Base-by-base conservation (phyloP, 2,329 filamentous ascomycete genomes). In the Blastomyces emzantsi region DNA sequence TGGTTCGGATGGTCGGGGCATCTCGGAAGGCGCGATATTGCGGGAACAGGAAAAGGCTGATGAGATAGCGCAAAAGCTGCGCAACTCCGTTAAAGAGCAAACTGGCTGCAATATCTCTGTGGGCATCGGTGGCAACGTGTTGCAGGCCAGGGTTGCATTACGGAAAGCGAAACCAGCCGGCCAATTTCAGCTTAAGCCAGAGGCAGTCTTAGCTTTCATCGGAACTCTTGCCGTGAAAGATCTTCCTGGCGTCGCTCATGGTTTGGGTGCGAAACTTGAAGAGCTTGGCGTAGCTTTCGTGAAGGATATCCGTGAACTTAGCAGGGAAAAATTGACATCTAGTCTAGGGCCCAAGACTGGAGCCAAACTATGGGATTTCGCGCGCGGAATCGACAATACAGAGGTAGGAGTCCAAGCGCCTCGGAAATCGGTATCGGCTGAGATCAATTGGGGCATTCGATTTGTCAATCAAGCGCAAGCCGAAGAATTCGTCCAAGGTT, bases 381-480 rank as follows among this genome's bases (percentile, higher is more conserved):
- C 93, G 28, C 85, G 91, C 6, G 94, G 94, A 2, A 90, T 97
- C 59, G 94, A 99, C 75, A 83, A 82, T 60, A 82, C 86, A 1
- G 91, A 96, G 74, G 90, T 97, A 6, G 93, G 92, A 41, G 89
- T 93, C 64, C 89, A 95, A 71, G 85, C 88, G 0, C 81, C 90
- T 19, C 87, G 94, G 62, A 99, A 97, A 73, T 97, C 93, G 0
- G 91, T 99, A 0, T 97, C 94, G 1, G 93, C 93, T 0, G 94
- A 99, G 73, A 91, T 99, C 66, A 99, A 94, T 70, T 99, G 94
- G 94, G 94, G 95, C 2, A 96, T 99, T 63, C 87, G 94, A 6
- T 99, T 99, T 73, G 86, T 94, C 68, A 95, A 84, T 65, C 91
- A 97, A 71, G 83, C 85, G n/a, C 93, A 99, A 75, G 92, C 92